These are phyloP conservation scores for Arctostaphylos glauca DNA, from an alignment of 148 eudicot species.

Conservation along the genomic window DNA sequence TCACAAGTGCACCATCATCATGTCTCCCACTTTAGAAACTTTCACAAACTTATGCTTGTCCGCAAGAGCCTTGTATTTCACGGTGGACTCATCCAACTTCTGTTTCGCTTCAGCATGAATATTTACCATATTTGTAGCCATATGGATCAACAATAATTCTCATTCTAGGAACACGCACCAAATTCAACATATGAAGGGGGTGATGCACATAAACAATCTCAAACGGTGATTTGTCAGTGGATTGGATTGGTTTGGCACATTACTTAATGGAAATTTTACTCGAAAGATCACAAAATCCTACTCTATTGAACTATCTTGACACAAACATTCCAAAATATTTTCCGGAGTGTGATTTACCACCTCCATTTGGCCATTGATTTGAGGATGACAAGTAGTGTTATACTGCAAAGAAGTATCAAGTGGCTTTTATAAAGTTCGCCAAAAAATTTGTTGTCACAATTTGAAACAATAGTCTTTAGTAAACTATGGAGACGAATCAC, in stretches of 20 bases:
- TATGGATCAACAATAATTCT: too few relatives aligned
- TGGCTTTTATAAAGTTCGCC: background rate
- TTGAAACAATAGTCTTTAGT: background rate
- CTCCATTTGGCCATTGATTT: background rate
- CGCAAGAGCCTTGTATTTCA: too few relatives aligned
- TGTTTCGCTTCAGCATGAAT: too few relatives aligned
- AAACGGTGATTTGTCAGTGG: background rate
- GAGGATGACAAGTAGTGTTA: background rate
- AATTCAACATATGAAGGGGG: background rate
- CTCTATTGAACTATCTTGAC: background rate
- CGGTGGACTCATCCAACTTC: too few relatives aligned
- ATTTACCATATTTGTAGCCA: too few relatives aligned
- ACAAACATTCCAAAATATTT: background rate
- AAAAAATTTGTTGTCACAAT: slow-evolving; percentile 7
- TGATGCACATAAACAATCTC: background rate
- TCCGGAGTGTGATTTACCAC: background rate
- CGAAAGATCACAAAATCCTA: background rate
- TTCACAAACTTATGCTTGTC: too few relatives aligned
- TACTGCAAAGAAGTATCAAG: background rate
- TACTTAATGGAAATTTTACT: background rate
- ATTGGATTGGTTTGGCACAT: background rate
- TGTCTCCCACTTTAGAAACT: too few relatives aligned
- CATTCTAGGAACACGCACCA: slow-evolving; percentile 2
- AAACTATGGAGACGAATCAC: background rate
- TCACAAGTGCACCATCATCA: too few relatives aligned